Percentiles rank a stretch among this genome's conserved stretches.
phyloP scores from a whole-genome alignment of 2,329 filamentous ascomycete genomes.

The Davidsoniella neocaledoniae region DNA sequence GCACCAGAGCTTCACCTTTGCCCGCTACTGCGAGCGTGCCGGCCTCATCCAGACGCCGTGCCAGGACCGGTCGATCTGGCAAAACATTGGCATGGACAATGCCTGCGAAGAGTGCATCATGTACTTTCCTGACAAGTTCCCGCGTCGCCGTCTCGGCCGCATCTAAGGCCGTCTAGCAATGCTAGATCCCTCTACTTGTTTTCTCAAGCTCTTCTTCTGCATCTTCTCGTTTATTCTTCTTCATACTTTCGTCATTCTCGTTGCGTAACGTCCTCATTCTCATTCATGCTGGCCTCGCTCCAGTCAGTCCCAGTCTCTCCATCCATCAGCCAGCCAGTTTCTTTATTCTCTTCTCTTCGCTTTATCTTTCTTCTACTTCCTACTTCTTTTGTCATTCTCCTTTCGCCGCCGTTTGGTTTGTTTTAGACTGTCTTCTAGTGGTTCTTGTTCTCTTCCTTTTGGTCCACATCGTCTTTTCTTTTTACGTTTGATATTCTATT shows the following conservation, averaged over 20 bases:
- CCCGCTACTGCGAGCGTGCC: conserved; percentile 21
- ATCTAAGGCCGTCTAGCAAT: neutral
- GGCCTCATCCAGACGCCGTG: conserved; percentile 23
- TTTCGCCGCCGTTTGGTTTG: neutral
- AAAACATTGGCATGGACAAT: conserved; percentile 22
- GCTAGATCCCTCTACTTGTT: neutral
- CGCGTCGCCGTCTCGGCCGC: conserved; percentile 10
- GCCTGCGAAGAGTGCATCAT: conserved; percentile 21
- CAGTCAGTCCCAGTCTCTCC: too few relatives aligned
- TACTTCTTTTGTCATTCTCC: neutral
- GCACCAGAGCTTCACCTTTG: conserved; percentile 21
- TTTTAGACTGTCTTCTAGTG: conserved; percentile 2
- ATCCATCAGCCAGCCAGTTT: neutral
- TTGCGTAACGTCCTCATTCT: neutral
- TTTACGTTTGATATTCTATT: too few relatives aligned
- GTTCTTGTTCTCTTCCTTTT: neutral
- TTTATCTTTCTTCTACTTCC: neutral
- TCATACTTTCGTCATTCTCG: neutral
- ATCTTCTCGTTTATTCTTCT: neutral
- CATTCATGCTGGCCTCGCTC: too few relatives aligned
- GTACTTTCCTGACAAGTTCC: conserved; percentile 18
- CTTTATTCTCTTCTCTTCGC: neutral
- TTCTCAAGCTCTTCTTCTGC: neutral
- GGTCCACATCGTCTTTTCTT: neutral
- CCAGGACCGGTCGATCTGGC: conserved; percentile 20